A percentile compares a stretch with the other conserved stretches of the same genome.
These are phyloP conservation scores for Calvatia gigantea DNA, from an alignment of 768 basidiomycete genomes.

Conservation along the genomic window DNA sequence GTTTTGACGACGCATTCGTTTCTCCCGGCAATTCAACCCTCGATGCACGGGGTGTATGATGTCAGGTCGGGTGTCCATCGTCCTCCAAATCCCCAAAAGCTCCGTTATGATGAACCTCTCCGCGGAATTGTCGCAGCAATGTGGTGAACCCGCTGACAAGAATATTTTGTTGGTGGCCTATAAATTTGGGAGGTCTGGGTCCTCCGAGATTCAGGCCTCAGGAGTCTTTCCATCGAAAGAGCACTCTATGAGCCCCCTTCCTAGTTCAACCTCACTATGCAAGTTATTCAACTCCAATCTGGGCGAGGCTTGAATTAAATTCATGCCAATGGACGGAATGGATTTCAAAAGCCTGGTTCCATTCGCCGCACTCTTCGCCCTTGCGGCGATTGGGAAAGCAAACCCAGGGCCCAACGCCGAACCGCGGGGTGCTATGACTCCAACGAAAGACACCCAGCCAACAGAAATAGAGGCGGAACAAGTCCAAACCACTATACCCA, in stretches of 20 bases:
- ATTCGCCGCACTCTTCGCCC: background rate
- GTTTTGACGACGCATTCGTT: too few species aligned
- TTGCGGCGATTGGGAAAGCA: background rate
- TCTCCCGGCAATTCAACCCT: too few species aligned
- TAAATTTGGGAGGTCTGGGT: background rate
- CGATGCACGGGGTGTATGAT: too few species aligned
- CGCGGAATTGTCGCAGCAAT: background rate
- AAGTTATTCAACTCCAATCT: background rate
- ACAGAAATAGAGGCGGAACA: too few species aligned
- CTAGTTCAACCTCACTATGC: background rate
- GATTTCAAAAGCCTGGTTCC: background rate
- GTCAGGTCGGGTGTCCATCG: too few species aligned
- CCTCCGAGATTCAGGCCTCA: background rate
- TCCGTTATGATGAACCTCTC: too few species aligned
- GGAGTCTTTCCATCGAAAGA: too few species aligned
- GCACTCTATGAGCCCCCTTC: background rate
- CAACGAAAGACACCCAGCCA: too few species aligned
- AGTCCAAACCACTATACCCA: too few species aligned
- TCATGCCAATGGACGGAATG: background rate
- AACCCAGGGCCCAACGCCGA: background rate
- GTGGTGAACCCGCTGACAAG: background rate
- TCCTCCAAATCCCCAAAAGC: too few species aligned
- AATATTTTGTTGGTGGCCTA: background rate
- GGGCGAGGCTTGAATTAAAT: background rate
- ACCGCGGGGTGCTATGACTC: too few species aligned